Evolutionary conservation across 2,329 filamentous ascomycete genomes (phyloP).

Genomic region (Nannizzia gypsea): DNA sequence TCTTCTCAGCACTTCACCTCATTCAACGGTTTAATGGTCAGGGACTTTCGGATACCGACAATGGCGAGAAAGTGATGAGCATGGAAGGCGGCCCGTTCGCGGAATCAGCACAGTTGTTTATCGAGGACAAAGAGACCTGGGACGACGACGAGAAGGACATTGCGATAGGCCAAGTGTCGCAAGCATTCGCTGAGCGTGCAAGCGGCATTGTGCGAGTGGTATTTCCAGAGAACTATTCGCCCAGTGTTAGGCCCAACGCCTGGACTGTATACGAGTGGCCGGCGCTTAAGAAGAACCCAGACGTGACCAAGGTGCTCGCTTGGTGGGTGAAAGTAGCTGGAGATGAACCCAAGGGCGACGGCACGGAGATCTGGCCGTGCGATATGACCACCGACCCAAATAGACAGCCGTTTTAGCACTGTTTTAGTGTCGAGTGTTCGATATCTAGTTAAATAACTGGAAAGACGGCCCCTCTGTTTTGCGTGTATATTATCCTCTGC

Average conservation of each 20-base stretch:
- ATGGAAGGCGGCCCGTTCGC: neutral
- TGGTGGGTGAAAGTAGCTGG: neutral
- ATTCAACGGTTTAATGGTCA: neutral
- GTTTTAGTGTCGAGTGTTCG: too few species aligned
- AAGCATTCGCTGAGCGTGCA: neutral
- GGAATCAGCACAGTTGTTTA: neutral
- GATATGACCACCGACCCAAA: neutral
- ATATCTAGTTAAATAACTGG: too few species aligned
- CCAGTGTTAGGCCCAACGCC: neutral
- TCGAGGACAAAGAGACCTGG: neutral
- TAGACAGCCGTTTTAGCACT: neutral
- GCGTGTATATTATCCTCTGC: too few species aligned
- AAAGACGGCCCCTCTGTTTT: too few species aligned
- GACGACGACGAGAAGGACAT: neutral
- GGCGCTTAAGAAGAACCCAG: neutral
- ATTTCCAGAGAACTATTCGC: neutral
- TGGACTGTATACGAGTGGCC: neutral
- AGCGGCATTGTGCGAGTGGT: neutral
- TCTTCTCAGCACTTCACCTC: neutral
- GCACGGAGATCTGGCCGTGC: neutral
- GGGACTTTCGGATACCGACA: neutral
- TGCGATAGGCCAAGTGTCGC: neutral
- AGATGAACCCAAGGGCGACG: neutral
- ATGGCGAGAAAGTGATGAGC: neutral
- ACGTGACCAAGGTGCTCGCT: neutral